Evolutionary conservation across 345 rosid genomes (phyloP).

Genomic region (Hibiscus mutabilis): DNA sequence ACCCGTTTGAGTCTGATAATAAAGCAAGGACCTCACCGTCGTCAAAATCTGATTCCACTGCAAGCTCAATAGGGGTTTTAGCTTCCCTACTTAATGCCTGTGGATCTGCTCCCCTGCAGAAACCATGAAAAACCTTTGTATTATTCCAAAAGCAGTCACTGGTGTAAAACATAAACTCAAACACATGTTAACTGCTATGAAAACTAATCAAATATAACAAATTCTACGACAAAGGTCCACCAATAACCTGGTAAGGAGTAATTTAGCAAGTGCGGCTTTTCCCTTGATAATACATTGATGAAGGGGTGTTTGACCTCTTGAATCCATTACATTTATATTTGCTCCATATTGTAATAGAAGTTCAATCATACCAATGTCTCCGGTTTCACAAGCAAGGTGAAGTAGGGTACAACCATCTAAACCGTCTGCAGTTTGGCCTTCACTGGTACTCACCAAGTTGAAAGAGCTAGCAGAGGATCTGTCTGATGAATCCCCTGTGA

Average conservation of each 20-base stretch:
- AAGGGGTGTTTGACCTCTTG: constrained; percentile 75
- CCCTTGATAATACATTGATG: constrained; percentile 68
- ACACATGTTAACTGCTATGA: background rate
- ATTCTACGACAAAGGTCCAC: background rate
- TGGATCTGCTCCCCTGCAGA: constrained; percentile 84
- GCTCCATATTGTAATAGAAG: constrained; percentile 95
- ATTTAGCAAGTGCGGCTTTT: constrained; percentile 53
- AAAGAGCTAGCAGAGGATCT: constrained; percentile 59
- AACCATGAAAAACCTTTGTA: background rate
- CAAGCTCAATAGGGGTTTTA: constrained; percentile 57
- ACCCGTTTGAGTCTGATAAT: constrained; percentile 58
- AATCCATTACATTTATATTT: constrained; percentile 63
- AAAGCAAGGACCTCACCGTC: constrained; percentile 58
- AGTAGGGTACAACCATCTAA: constrained; percentile 76
- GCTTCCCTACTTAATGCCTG: constrained; percentile 55
- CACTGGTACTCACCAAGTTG: constrained; percentile 39
- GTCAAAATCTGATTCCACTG: constrained; percentile 44
- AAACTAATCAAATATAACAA: background rate
- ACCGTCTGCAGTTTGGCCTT: constrained; percentile 41
- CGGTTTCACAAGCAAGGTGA: constrained; percentile 94
- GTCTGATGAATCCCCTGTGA: constrained; percentile 56
- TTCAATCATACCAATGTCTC: constrained; percentile 95
- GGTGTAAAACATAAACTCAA: background rate
- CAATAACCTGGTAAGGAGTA: constrained; percentile 77
- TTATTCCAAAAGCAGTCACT: background rate